These are phyloP conservation scores for Rhodosporidiobolus odoratus DNA, from an alignment of 768 basidiomycete species.

Conservation along the genomic window DNA sequence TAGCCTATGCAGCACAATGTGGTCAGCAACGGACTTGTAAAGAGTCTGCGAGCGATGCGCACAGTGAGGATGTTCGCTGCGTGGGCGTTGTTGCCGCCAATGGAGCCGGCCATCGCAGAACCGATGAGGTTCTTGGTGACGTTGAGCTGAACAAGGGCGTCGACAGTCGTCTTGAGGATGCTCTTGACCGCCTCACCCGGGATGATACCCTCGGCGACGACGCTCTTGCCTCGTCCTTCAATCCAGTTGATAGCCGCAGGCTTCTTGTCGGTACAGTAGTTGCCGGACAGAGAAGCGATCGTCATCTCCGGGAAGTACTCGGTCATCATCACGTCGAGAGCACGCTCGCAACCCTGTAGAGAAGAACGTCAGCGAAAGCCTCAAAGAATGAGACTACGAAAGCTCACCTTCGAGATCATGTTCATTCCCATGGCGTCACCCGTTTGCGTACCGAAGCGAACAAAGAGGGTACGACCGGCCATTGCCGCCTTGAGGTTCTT, in stretches of 20 bases:
- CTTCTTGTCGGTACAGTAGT: constrained; percentile 99
- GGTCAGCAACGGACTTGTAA: not conserved
- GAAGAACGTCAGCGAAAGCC: not conserved
- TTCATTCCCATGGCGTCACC: constrained; percentile 99
- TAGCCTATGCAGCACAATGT: constrained; percentile 52
- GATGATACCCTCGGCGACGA: constrained; percentile 90
- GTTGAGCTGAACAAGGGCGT: constrained; percentile 80
- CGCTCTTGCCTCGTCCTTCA: constrained; percentile 94
- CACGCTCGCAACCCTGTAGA: constrained; percentile 73
- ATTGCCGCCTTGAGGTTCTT: constrained; percentile 78
- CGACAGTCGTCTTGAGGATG: constrained; percentile 93
- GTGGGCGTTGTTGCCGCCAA: constrained; percentile 98
- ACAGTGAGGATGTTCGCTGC: constrained; percentile 90
- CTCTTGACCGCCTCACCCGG: constrained; percentile 80
- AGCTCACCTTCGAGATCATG: constrained; percentile 82
- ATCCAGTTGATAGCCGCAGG: constrained; percentile 99
- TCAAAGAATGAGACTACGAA: not conserved
- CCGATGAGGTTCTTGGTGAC: constrained; percentile 96
- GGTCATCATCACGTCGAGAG: constrained; percentile 67
- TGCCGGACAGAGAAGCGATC: constrained; percentile 84
- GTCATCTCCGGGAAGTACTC: constrained; percentile 83
- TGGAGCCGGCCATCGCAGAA: constrained; percentile 94
- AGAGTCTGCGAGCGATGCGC: constrained; percentile 27
- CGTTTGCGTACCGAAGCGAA: constrained; percentile 87
- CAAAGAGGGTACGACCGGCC: constrained; percentile 87